A percentile compares a stretch with the other conserved stretches of the same genome.
Conservation (phyloP, 805 yeast species). For the Metschnikowia picachoensis region DNA sequence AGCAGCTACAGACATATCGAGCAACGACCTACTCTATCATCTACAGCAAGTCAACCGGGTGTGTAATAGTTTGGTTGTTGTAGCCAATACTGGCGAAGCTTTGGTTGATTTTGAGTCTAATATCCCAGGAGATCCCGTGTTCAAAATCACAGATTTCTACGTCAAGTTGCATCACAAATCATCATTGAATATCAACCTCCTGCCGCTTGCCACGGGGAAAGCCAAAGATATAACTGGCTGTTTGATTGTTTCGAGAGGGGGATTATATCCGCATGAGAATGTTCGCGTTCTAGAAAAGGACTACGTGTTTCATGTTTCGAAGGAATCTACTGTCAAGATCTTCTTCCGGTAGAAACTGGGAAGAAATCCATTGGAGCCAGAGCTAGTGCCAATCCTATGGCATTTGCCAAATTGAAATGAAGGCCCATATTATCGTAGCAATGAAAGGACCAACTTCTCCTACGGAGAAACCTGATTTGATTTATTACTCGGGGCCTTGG, state of each 20-base stretch:
- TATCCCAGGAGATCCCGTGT: constrained; percentile 29
- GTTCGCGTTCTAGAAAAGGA: constrained; percentile 51
- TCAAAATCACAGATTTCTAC: constrained; percentile 45
- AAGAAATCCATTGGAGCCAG: too few species aligned
- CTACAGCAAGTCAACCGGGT: constrained; percentile 26
- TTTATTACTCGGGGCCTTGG: too few species aligned
- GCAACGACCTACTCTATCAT: constrained; percentile 34
- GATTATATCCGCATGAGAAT: constrained; percentile 25
- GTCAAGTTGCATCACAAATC: constrained; percentile 49
- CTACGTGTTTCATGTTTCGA: constrained; percentile 55
- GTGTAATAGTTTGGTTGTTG: constrained; percentile 33
- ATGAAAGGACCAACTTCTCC: too few species aligned
- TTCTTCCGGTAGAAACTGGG: constrained; percentile 36
- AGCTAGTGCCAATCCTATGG: too few species aligned
- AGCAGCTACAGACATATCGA: constrained; percentile 35
- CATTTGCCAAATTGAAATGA: too few species aligned
- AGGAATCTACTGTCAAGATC: constrained; percentile 47
- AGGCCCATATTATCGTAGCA: too few species aligned
- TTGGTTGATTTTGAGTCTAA: constrained; percentile 27
- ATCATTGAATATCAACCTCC: constrained; percentile 48
- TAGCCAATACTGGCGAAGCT: constrained; percentile 35
- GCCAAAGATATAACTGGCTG: constrained; percentile 82
- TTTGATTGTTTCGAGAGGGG: constrained; percentile 56
- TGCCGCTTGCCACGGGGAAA: constrained; percentile 73
- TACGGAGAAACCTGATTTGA: too few species aligned